Conservation (phyloP, 2,329 filamentous ascomycete species). For the Fusarium subglutinans region DNA sequence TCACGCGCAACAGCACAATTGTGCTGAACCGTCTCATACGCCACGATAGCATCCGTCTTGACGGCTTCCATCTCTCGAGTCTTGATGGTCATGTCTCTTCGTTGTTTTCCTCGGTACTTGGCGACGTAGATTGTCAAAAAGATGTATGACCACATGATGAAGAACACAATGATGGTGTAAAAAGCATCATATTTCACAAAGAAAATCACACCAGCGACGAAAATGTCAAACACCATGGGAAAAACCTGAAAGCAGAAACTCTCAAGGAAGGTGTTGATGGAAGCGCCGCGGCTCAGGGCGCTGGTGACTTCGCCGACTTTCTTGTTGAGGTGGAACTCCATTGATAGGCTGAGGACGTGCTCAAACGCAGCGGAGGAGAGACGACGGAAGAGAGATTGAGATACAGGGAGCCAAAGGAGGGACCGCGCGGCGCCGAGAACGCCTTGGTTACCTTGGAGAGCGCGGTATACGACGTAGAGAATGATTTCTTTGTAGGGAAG, state of each 20-base stretch:
- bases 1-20: conserved; percentile 70
- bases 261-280: conserved; percentile 61
- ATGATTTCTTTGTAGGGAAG: conserved; percentile 55
- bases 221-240: conserved; percentile 61
- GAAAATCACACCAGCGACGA: conserved; percentile 58
- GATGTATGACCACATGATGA: conserved; percentile 60
- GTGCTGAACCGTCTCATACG: conserved; percentile 69
- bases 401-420: conserved; percentile 59
- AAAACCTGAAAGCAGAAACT: conserved; percentile 59
- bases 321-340: conserved; percentile 62
- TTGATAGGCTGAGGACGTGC: conserved; percentile 56
- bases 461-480: conserved; percentile 56
- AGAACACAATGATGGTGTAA: conserved; percentile 59
- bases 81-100: conserved; percentile 56
- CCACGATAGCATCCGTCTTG: conserved; percentile 59
- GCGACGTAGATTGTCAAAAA: conserved; percentile 62
- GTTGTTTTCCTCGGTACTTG: conserved; percentile 54
- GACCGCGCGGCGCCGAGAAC: conserved; percentile 53
- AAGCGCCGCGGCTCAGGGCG: conserved; percentile 57
- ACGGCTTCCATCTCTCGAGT: conserved; percentile 59
- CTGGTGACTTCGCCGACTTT: conserved; percentile 62
- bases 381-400: conserved; percentile 54
- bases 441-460: conserved; percentile 58
- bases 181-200: conserved; percentile 57
- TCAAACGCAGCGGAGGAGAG: conserved; percentile 58